Evolutionary conservation across 345 rosid species (phyloP).

Genomic region (Linum tenue): DNA sequence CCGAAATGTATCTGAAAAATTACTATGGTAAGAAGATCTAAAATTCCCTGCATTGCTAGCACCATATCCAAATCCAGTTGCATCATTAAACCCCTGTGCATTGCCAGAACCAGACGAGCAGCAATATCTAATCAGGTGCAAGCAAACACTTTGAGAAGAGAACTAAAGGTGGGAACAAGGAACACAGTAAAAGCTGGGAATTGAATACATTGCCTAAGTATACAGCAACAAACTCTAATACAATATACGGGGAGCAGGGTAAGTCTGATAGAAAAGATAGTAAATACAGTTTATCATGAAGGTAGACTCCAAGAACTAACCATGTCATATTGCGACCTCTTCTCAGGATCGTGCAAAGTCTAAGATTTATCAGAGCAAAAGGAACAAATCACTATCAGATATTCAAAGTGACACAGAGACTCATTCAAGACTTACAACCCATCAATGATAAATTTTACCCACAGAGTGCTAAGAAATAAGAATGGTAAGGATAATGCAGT

Average conservation of each 20-base stretch:
- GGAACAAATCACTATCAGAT: neutral
- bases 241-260: neutral
- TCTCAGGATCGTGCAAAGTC: slow-evolving; percentile 54
- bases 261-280: neutral
- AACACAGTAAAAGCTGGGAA: too few species aligned
- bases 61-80: slow-evolving; percentile 14
- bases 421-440: neutral
- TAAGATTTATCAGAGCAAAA: slow-evolving; percentile 24
- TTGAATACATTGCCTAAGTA: neutral
- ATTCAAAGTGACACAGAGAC: neutral
- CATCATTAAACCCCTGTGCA: slow-evolving; percentile 19
- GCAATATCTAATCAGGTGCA: slow-evolving; percentile 3
- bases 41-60: slow-evolving; percentile 45
- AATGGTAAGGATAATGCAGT: neutral
- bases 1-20: slow-evolving; percentile 82
- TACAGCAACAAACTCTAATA: too few species aligned
- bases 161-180: too few species aligned
- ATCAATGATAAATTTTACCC: neutral
- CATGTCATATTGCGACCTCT: slow-evolving; percentile 64
- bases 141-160: too few species aligned
- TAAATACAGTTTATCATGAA: neutral
- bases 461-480: neutral
- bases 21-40: slow-evolving; percentile 36
- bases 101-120: slow-evolving; percentile 15
- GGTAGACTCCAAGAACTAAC: slow-evolving; percentile 19